Evolutionary conservation across 352 stramenopile species (phyloP), one percentile per base, ranked within the genome.

Genomic region (Phytopythium mirpurense): DNA sequence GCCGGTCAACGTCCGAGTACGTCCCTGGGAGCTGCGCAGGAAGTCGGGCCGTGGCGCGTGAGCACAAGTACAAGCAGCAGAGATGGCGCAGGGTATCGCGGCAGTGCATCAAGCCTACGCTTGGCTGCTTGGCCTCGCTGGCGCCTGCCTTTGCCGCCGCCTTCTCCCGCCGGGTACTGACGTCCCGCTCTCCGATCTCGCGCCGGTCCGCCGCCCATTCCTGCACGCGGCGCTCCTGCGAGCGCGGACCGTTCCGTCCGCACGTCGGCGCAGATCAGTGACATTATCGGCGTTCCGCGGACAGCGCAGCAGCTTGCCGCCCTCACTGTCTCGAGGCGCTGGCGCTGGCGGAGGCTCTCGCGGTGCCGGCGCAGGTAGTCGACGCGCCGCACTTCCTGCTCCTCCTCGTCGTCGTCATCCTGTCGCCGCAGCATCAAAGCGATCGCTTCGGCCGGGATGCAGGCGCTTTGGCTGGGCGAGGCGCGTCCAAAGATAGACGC

Each of bases 241-340:
- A 27, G 37, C 7, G 32, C 6, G 5, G n/a, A 38, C 26, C 18
- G 12, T 8, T 41, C 29, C n/a, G n/a, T n/a, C n/a, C n/a, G n/a
- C n/a, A n/a, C n/a, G n/a, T n/a, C n/a, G n/a, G n/a, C n/a, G n/a
- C n/a, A n/a, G n/a, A n/a, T n/a, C n/a, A n/a, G n/a, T n/a, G n/a
- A n/a, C n/a, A n/a, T n/a, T n/a, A n/a, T n/a, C n/a, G n/a, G n/a
- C n/a, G n/a, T n/a, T n/a, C n/a, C n/a, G n/a, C n/a, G n/a, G n/a
- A n/a, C n/a, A n/a, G n/a, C n/a, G n/a, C n/a, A n/a, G n/a, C n/a
- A n/a, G n/a, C n/a, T n/a, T n/a, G n/a, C n/a, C n/a, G n/a, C n/a
- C n/a, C 35, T 12, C 46, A 89, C 75, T 64, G 74, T 79, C 31
- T 87, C 76, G 19, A 85, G 60, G n/a, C 74, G 71, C 49, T 71